These are phyloP conservation scores for Vigna angularis DNA, from an alignment of 306 rosid genomes.

Conservation along the genomic window DNA sequence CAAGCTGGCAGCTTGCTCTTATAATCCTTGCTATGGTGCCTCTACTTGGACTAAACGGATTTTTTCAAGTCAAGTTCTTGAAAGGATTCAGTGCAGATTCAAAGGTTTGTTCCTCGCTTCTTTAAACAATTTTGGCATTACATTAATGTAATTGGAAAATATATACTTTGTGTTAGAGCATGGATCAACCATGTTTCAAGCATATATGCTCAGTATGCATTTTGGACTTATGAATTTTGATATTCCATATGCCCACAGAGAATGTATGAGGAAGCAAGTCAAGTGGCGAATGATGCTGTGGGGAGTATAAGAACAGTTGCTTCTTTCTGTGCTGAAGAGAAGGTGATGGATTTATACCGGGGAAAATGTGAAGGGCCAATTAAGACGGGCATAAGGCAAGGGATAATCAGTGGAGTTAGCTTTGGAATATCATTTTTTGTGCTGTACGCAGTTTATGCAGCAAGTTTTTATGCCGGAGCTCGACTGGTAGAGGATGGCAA, in stretches of 20 bases:
- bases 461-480: conserved; percentile 71
- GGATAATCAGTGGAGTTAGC: conserved; percentile 64
- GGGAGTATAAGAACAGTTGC: conserved; percentile 86
- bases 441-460: conserved; percentile 48
- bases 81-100: conserved; percentile 66
- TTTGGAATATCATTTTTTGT: conserved; percentile 63
- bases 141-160: background rate
- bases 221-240: conserved; percentile 9
- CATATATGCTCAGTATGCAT: background rate
- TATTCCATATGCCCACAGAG: conserved; percentile 43
- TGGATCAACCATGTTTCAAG: conserved; percentile 6
- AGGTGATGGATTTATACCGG: conserved; percentile 68
- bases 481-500: conserved; percentile 68
- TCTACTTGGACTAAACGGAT: conserved; percentile 53
- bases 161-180: background rate
- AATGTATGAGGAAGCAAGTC: conserved; percentile 88
- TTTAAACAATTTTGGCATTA: background rate
- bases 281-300: conserved; percentile 81
- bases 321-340: conserved; percentile 89
- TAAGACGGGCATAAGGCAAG: conserved; percentile 65
- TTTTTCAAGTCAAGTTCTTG: conserved; percentile 56
- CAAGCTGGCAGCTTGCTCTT: conserved; percentile 67
- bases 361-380: conserved; percentile 79
- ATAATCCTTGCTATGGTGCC: conserved; percentile 65
- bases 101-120: conserved; percentile 55